Conservation (phyloP, 192 early-diverging fungal species). For the Lobosporangium transversale region DNA sequence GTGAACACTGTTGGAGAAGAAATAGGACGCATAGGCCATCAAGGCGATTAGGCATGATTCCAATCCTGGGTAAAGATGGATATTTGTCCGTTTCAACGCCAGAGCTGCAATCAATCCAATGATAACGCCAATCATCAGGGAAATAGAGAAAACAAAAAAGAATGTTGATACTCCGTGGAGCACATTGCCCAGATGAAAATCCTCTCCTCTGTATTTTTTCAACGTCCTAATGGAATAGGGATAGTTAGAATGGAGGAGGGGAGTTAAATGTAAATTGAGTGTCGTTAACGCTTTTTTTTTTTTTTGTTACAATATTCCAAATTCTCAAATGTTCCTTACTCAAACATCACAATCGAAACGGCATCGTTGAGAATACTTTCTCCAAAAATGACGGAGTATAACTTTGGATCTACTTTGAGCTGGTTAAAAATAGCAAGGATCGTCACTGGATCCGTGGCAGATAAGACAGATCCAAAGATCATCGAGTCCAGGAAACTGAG, state of each 20-base stretch:
- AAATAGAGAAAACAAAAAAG: constrained; percentile 84
- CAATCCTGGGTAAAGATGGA: constrained; percentile 84
- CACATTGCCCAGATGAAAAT: constrained; percentile 72
- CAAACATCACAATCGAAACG: constrained; percentile 97
- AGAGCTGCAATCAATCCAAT: constrained; percentile 83
- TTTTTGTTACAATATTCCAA: too few species aligned
- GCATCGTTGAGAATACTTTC: constrained; percentile 96
- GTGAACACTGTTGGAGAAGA: constrained; percentile 87
- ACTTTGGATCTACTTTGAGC: constrained; percentile 90
- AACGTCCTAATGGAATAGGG: constrained; percentile 63
- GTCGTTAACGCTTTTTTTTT: neutral
- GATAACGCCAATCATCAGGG: constrained; percentile 83
- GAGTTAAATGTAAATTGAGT: neutral
- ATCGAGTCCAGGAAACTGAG: constrained; percentile 91
- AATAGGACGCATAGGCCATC: constrained; percentile 91
- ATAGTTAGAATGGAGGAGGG: neutral
- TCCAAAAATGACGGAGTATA: constrained; percentile 97
- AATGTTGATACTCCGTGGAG: constrained; percentile 75
- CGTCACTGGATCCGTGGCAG: constrained; percentile 97
- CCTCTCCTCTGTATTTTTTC: constrained; percentile 77
- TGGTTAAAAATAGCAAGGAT: constrained; percentile 95
- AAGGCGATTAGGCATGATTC: constrained; percentile 90
- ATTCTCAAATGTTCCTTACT: constrained; percentile 63
- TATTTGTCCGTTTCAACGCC: constrained; percentile 87
- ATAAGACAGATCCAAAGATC: constrained; percentile 93